These are phyloP conservation scores for Silybum marianum DNA, from an alignment of 129 eudicot species.

Conservation along the genomic window DNA sequence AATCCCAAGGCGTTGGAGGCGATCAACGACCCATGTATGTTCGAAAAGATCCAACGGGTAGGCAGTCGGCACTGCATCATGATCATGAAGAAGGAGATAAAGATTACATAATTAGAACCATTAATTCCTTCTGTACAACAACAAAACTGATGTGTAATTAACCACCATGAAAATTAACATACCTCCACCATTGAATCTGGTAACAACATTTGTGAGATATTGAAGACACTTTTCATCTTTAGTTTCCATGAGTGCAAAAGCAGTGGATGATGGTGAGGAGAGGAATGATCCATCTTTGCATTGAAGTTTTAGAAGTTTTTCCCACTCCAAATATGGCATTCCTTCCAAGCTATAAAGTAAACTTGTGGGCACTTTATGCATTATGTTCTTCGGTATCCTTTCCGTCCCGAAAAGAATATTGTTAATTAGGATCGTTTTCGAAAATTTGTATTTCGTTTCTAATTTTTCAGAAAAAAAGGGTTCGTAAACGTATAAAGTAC, in stretches of 20 bases:
- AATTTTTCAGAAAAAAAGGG: no score
- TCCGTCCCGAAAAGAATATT: not conserved
- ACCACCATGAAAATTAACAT: not conserved
- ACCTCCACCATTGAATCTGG: slow-evolving; percentile 6
- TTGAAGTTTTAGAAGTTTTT: slow-evolving; percentile 54
- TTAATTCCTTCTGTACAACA: slow-evolving; percentile 1
- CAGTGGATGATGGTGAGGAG: slow-evolving; percentile 75
- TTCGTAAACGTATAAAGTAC: not conserved
- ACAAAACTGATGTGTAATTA: not conserved
- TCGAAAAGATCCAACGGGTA: slow-evolving; percentile 62
- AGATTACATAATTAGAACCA: not conserved
- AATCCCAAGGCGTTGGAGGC: slow-evolving; percentile 51
- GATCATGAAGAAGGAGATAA: not conserved
- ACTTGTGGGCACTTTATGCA: slow-evolving; percentile 64
- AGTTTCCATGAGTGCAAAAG: slow-evolving; percentile 71
- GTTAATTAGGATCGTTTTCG: no score
- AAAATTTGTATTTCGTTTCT: no score
- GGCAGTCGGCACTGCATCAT: slow-evolving; percentile 41
- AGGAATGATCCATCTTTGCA: slow-evolving; percentile 65
- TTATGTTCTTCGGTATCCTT: slow-evolving; percentile 68
- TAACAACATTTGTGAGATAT: not conserved
- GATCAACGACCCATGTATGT: slow-evolving; percentile 51
- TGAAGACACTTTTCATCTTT: slow-evolving; percentile 52
- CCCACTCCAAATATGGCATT: slow-evolving; percentile 56
- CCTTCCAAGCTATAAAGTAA: slow-evolving; percentile 73